A percentile compares a stretch with the other conserved stretches of the same genome.
These are phyloP conservation scores for Pugionium dolabratum DNA, from an alignment of 345 rosid genomes.

Conservation along the genomic window DNA sequence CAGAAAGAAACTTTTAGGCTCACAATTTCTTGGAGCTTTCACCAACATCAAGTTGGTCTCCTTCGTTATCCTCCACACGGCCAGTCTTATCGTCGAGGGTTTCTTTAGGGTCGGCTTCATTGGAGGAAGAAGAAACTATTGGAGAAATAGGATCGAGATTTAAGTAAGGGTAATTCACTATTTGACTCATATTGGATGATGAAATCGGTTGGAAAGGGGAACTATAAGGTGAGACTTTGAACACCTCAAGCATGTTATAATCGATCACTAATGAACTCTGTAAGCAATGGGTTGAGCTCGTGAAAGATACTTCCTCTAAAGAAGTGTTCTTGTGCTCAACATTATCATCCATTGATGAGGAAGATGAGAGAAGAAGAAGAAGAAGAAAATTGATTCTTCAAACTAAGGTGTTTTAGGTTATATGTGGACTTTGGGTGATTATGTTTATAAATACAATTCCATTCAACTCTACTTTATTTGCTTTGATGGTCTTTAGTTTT, in stretches of 20 bases:
- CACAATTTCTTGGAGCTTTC: constrained; percentile 58
- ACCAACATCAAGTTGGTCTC: constrained; percentile 42
- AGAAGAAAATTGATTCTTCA: constrained; percentile 16
- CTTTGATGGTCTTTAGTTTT: constrained; percentile 14
- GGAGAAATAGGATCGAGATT: constrained; percentile 47
- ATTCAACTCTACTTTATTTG: constrained; percentile 27
- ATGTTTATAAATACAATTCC: constrained; percentile 41
- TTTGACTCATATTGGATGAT: constrained; percentile 20
- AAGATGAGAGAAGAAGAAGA: not conserved
- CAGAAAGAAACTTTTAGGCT: not conserved
- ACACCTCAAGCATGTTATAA: constrained; percentile 32
- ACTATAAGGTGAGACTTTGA: constrained; percentile 21
- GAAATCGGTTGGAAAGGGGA: constrained; percentile 24
- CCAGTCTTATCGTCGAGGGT: constrained; percentile 44
- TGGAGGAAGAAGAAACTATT: constrained; percentile 55
- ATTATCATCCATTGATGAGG: constrained; percentile 25
- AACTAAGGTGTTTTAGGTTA: constrained; percentile 25
- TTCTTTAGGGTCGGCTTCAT: constrained; percentile 54
- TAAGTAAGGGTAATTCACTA: constrained; percentile 19
- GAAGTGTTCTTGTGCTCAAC: constrained; percentile 27
- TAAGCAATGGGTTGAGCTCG: constrained; percentile 34
- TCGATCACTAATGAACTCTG: constrained; percentile 34
- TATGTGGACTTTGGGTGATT: constrained; percentile 40
- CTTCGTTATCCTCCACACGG: constrained; percentile 36
- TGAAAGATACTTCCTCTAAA: constrained; percentile 28